phyloP scores from a whole-genome alignment of 1,284 basidiomycete species.

The Cutaneotrichosporon sp. region DNA sequence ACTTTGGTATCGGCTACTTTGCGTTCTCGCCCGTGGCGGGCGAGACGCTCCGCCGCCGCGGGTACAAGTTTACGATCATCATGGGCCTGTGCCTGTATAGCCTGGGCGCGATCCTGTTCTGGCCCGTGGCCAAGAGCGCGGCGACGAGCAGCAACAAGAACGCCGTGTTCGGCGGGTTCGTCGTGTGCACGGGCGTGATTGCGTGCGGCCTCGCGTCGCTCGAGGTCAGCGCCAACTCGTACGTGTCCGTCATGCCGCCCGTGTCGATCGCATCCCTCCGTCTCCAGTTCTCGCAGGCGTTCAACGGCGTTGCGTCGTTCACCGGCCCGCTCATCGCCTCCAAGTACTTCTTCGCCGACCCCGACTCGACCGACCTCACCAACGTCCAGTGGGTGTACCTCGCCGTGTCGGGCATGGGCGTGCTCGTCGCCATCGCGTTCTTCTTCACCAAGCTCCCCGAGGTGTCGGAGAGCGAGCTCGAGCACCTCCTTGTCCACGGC shows the following conservation, averaged over 20 bases:
- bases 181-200: slow-evolving; percentile 64
- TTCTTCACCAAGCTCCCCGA: slow-evolving; percentile 73
- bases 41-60: slow-evolving; percentile 50
- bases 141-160: slow-evolving; percentile 45
- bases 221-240: slow-evolving; percentile 71
- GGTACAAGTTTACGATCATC: slow-evolving; percentile 59
- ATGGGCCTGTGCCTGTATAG: slow-evolving; percentile 71
- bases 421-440: slow-evolving; percentile 68
- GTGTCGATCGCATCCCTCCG: slow-evolving; percentile 73
- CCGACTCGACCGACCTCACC: slow-evolving; percentile 63
- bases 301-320: slow-evolving; percentile 77
- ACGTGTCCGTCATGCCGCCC: slow-evolving; percentile 62
- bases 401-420: slow-evolving; percentile 62
- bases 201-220: slow-evolving; percentile 62
- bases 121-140: slow-evolving; percentile 67
- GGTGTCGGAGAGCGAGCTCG: slow-evolving; percentile 61
- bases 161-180: slow-evolving; percentile 68
- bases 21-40: slow-evolving; percentile 54
- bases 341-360: slow-evolving; percentile 69
- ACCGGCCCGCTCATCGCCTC: slow-evolving; percentile 77
- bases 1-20: slow-evolving; percentile 69
- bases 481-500: slow-evolving; percentile 29
- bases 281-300: slow-evolving; percentile 78
- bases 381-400: slow-evolving; percentile 83
- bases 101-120: slow-evolving; percentile 74